Base-by-base conservation (phyloP, 441 rosid genomes). In the Aleurites moluccanus region DNA sequence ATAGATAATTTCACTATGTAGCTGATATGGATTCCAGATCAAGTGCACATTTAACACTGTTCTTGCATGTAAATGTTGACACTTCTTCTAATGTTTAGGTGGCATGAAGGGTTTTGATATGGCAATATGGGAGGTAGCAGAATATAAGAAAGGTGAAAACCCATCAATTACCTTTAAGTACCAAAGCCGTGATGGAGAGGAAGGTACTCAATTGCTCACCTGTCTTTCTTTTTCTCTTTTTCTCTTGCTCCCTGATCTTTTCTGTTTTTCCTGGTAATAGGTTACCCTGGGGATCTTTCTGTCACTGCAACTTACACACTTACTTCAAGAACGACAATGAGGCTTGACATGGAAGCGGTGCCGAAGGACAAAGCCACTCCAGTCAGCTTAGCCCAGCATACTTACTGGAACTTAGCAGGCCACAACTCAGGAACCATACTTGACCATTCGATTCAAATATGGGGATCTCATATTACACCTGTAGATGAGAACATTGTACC, bases 331-430 rank as follows among this genome's bases (percentile, higher is more conserved):
- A 88, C 86, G 3, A 83, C 93, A 2, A 74, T 94, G 93, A 89
- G 92, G 79, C 92, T 94, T 6, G 92, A 94, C 83, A 92, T 94
- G 97, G 94, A 92, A 79, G 99, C 96, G 23, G 83, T 90, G 71
- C 83, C 96, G 0, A 87, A 86, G 79, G 84, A 83, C 77, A 90
- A 86, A 83, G 86, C 94, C 30, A 91, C 97, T 78, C 99, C 92
- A 10, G 83, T 92, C 59, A 92, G 56, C 84, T 86, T 94, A 81
- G 99, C 97, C 57, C 99, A 94, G 72, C 99, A 94, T 77, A 92
- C 97, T 33, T 94, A 94, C 80, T 94, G 97, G 97, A 94, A 92
- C 89, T 78, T 94, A 66, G 88, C 88, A 0, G 99, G 97, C 35
- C 97, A 94, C 75, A 74, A 86, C 83, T 89, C 97, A 0, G 96